Base-by-base conservation (phyloP, 805 yeast species). In the Ogataea chonburiensis region DNA sequence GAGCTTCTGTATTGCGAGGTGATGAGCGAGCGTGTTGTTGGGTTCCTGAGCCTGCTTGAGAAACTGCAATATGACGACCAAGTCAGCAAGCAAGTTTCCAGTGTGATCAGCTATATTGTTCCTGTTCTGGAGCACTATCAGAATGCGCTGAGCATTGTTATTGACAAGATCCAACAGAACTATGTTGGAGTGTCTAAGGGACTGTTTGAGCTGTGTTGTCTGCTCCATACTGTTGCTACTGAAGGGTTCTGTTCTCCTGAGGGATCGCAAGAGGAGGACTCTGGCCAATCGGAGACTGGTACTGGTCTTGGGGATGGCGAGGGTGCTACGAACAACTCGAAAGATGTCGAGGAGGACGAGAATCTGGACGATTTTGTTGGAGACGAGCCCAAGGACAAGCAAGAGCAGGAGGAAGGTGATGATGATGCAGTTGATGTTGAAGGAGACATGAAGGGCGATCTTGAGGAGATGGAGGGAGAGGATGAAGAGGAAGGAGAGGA, bases 391-490 rank as follows among this genome's bases (percentile, higher is more conserved):
- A 28, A 24, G 35, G 40, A 38, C n/a, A 28, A 27, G 13, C 76
- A 83, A 15, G 71, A 79, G n/a, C 75, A 78, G 5, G 71, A 77
- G 10, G 66, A 64, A 2, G 81, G 79, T 7, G 82, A 82, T n/a
- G 87, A 86, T 45, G 87, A 87, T 57, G 97, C 97, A 5, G 88
- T 86, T 29, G 95, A 87, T 32, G 85, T 89, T 57, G 95, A 89
- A 51, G 96, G 97, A 22, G 98, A 93, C 51, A 86, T 93, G 95
- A 96, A 93, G 16, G 98, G 98, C 37, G 79, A 86, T 17, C 60
- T 82, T 7, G 96, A 91, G 60, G 88, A 89, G 46, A 70, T 79
- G 10, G 78, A 88, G 7, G 82, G 75, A 38, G 84, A 79, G 14
- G 72, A 73, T 12, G 67, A 70, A 12, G 79, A 76, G 8, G 72